These are phyloP conservation scores for Choanephora cucurbitarum DNA, from an alignment of 371 early-diverging fungal species.

Conservation along the genomic window DNA sequence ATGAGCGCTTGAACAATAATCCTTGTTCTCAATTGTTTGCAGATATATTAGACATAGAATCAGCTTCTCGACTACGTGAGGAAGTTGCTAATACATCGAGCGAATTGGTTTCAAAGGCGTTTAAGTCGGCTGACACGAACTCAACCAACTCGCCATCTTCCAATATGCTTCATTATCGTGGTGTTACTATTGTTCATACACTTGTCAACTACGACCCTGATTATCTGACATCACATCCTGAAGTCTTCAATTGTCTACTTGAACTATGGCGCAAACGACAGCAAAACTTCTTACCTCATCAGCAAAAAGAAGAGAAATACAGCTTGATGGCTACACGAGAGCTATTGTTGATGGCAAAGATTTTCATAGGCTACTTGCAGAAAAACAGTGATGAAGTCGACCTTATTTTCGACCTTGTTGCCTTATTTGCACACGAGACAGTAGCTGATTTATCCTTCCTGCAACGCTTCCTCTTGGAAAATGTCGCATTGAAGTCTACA, in stretches of 20 bases:
- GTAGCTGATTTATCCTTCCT: slow-evolving; percentile 73
- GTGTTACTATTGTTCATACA: slow-evolving; percentile 67
- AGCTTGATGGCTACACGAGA: slow-evolving; percentile 55
- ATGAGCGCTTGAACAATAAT: slow-evolving; percentile 65
- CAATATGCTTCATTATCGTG: slow-evolving; percentile 50
- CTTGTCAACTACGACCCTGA: slow-evolving; percentile 59
- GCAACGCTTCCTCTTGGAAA: slow-evolving; percentile 71
- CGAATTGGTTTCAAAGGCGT: slow-evolving; percentile 61
- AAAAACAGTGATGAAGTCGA: slow-evolving; percentile 67
- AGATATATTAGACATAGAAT: slow-evolving; percentile 62
- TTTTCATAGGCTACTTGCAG: slow-evolving; percentile 68
- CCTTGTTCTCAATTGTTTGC: slow-evolving; percentile 70
- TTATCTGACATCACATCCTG: slow-evolving; percentile 57
- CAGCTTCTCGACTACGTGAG: slow-evolving; percentile 68
- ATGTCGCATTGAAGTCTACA: slow-evolving; percentile 62
- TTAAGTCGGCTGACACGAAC: slow-evolving; percentile 31
- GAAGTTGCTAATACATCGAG: slow-evolving; percentile 66
- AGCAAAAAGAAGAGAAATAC: slow-evolving; percentile 51
- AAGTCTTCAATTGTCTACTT: slow-evolving; percentile 56
- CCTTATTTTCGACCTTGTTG: slow-evolving; percentile 76
- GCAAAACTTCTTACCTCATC: slow-evolving; percentile 40
- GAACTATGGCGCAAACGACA: slow-evolving; percentile 54
- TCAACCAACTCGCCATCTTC: slow-evolving; percentile 14
- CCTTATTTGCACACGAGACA: slow-evolving; percentile 73
- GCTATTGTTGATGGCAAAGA: slow-evolving; percentile 64